Evolutionary conservation across 73 alveolate genomes (phyloP), one percentile per base, ranked within the genome.

Genomic region (Diophrys appendiculata): DNA sequence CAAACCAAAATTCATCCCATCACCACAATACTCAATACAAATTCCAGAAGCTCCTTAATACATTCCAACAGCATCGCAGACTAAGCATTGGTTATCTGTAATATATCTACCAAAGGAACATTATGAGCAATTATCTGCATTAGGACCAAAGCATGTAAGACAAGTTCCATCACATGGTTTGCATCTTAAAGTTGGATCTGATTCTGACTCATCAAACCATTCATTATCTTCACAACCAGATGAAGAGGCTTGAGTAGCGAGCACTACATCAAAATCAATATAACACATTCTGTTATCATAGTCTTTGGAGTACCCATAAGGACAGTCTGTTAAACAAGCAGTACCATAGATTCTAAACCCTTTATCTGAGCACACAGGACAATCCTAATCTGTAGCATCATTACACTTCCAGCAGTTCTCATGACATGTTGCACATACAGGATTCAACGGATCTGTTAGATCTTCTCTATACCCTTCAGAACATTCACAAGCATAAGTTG

Each of bases 101-200:
- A 27, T 23, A 24, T 70, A 70, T 70, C 33, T 70, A 33, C 78
- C 78, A 33, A 70, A 30, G 34, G 78, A 67, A 33, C 78, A 70
- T 2, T 64, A 70, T 1, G 34, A 33, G 65, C 78, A 70, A 30
- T 29, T 33, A 2, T 32, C 18, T 8, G 34, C 34, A 13, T 33
- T 29, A 13, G 65, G n/a, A 27, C 68, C 78, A n/a, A n/a, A 33
- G 2, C 78, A 70, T n/a, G 78, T 70, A 24, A 30, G 65, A 31
- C 78, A 70, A 2, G 26, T 22, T 11, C 68, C 3, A 30, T 70
- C 52, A 32, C 78, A 70, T 26, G 35, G 31, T 33, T 29, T 1
- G 29, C 78, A 70, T n/a, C n/a, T n/a, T n/a, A n/a, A n/a, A n/a
- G n/a, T n/a, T n/a, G n/a, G n/a, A n/a, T n/a, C n/a, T n/a, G n/a